Conservation (phyloP, 805 yeast species). For the Myxozyma neglecta region DNA sequence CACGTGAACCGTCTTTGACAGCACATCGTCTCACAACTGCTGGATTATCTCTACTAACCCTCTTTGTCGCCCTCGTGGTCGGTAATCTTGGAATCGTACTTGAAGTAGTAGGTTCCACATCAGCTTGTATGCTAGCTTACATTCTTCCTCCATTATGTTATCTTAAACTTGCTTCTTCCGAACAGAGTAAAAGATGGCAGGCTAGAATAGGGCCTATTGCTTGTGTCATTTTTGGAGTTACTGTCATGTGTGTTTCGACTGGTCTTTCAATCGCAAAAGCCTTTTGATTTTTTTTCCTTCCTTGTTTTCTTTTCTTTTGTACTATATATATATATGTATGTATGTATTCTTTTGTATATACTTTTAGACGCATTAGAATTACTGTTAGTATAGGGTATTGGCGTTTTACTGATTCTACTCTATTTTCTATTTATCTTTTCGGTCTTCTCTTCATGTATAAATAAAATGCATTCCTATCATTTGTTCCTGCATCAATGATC, state of each 20-base stretch:
- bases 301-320: background rate
- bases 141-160: conserved; percentile 86
- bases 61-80: conserved; percentile 80
- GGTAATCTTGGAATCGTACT: conserved; percentile 78
- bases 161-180: conserved; percentile 55
- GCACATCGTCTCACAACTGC: conserved; percentile 66
- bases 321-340: background rate
- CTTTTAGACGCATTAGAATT: too few relatives aligned
- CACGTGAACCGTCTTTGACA: conserved; percentile 8
- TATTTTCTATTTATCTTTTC: too few relatives aligned
- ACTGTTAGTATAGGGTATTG: too few relatives aligned
- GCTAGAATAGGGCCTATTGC: conserved; percentile 56
- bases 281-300: background rate
- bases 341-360: background rate
- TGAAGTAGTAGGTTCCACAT: conserved; percentile 88
- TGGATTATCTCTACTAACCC: conserved; percentile 61
- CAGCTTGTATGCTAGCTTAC: conserved; percentile 90
- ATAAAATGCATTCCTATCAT: background rate
- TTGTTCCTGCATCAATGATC: too few relatives aligned
- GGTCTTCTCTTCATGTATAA: background rate
- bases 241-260: conserved; percentile 75
- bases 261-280: conserved; percentile 14
- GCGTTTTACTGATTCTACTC: background rate
- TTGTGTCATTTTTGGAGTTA: conserved; percentile 69
- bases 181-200: conserved; percentile 28